Percentiles rank a stretch among this genome's conserved stretches.
Conservation (phyloP, 345 rosid species). For the Durio zibethinus region DNA sequence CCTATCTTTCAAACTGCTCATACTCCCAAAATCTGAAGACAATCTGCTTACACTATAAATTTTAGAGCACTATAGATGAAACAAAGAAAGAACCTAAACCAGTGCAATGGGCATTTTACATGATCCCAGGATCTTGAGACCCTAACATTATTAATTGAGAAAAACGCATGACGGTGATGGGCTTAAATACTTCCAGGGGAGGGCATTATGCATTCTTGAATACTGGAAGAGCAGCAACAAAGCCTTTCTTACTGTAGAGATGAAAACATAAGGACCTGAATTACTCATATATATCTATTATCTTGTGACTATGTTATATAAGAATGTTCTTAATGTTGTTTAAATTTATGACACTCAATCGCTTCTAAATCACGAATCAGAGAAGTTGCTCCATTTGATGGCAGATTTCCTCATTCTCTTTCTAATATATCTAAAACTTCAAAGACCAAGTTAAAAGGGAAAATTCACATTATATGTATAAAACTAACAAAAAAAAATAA, state of each 20-base stretch:
- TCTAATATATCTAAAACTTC: not conserved
- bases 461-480: not conserved
- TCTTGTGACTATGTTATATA: not conserved
- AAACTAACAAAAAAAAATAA: not conserved
- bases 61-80: conserved; percentile 3
- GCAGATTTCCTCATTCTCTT: not conserved
- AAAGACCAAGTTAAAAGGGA: not conserved
- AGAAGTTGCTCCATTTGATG: not conserved
- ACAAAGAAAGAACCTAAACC: not conserved
- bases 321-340: not conserved
- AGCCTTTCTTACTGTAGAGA: not conserved
- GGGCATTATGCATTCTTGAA: not conserved
- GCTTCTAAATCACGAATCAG: not conserved
- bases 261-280: not conserved
- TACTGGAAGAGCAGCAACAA: not conserved
- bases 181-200: not conserved
- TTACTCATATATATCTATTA: not conserved
- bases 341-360: not conserved
- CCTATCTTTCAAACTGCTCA: conserved; percentile 44
- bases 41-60: conserved; percentile 35
- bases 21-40: conserved; percentile 54
- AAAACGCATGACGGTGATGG: not conserved
- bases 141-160: not conserved
- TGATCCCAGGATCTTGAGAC: not conserved
- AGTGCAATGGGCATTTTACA: not conserved